Percentiles rank a stretch among this genome's conserved stretches.
Conservation (phyloP, 139 green algal species). For the Micractinium sp. region DNA sequence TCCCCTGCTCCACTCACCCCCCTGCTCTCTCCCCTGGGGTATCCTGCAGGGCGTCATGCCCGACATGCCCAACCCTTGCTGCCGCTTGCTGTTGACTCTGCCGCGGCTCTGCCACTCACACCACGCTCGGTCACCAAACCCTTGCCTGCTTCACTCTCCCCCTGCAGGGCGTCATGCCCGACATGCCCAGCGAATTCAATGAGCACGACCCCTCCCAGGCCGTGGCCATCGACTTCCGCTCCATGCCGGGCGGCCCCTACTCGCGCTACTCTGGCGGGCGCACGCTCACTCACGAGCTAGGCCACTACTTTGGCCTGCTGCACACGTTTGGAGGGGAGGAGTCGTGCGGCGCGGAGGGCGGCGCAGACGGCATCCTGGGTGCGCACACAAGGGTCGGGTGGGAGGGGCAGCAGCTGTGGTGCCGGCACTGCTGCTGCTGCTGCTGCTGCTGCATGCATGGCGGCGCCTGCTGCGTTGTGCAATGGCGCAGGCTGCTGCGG, state of each 20-base stretch:
- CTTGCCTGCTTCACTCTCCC: neutral
- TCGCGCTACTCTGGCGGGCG: neutral
- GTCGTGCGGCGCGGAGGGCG: neutral
- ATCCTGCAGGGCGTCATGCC: neutral
- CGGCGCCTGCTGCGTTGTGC: neutral
- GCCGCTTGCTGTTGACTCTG: neutral
- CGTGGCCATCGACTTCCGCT: slow-evolving; percentile 14
- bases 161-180: slow-evolving; percentile 1
- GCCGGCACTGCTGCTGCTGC: neutral
- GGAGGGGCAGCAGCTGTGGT: neutral
- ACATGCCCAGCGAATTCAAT: slow-evolving; percentile 7
- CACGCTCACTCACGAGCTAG: slow-evolving; percentile 19
- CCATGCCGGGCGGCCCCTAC: slow-evolving; percentile 10
- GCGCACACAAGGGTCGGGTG: neutral
- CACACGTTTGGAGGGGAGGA: slow-evolving; percentile 12
- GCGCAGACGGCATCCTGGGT: neutral
- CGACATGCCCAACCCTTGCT: slow-evolving; percentile 16
- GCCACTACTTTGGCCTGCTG: slow-evolving; percentile 6
- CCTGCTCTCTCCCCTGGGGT: too few relatives aligned
- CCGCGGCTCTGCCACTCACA: neutral
- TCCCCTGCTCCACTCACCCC: neutral
- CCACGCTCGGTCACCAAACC: neutral
- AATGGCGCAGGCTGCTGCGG: neutral
- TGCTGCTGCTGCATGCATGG: neutral
- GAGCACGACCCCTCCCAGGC: neutral